Evolutionary conservation across 805 yeast genomes (phyloP).

Genomic region (Yamadazyma laniorum): DNA sequence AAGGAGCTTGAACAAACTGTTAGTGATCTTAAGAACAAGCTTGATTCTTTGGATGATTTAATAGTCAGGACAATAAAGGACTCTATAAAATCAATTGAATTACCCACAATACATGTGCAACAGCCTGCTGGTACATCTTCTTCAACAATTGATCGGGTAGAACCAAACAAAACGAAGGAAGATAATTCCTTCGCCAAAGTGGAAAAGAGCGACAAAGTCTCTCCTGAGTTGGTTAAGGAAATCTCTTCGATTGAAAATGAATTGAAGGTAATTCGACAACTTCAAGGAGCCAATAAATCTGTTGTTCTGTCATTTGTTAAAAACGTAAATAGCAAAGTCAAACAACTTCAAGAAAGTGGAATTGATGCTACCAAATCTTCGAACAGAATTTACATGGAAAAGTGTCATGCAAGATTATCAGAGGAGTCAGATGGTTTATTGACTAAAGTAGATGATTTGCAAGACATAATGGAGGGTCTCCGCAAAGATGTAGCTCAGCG

Average conservation of each 20-base stretch:
- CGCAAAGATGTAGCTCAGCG: slow-evolving; percentile 89
- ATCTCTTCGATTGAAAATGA: slow-evolving; percentile 44
- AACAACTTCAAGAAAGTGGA: slow-evolving; percentile 50
- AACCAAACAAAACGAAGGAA: neutral
- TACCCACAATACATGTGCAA: neutral
- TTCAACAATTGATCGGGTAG: neutral
- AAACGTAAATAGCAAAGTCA: slow-evolving; percentile 44
- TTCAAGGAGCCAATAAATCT: slow-evolving; percentile 46
- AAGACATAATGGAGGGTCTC: slow-evolving; percentile 85
- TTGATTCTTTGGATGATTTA: slow-evolving; percentile 7
- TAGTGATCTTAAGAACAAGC: slow-evolving; percentile 6
- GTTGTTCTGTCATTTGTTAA: slow-evolving; percentile 42
- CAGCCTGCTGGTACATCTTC: neutral
- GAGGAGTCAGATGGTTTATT: slow-evolving; percentile 72
- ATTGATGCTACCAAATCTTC: slow-evolving; percentile 36
- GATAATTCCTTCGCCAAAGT: neutral
- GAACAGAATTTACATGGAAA: slow-evolving; percentile 64
- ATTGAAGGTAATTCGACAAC: slow-evolving; percentile 55
- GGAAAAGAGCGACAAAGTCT: neutral
- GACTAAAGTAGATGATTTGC: slow-evolving; percentile 83
- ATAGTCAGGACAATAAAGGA: slow-evolving; percentile 10
- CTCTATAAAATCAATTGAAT: slow-evolving; percentile 6
- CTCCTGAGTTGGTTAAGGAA: slow-evolving; percentile 9
- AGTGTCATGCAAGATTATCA: slow-evolving; percentile 69
- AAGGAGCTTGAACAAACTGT: slow-evolving; percentile 8